Conservation (phyloP, 768 basidiomycete species). For the Suillus spraguei region DNA sequence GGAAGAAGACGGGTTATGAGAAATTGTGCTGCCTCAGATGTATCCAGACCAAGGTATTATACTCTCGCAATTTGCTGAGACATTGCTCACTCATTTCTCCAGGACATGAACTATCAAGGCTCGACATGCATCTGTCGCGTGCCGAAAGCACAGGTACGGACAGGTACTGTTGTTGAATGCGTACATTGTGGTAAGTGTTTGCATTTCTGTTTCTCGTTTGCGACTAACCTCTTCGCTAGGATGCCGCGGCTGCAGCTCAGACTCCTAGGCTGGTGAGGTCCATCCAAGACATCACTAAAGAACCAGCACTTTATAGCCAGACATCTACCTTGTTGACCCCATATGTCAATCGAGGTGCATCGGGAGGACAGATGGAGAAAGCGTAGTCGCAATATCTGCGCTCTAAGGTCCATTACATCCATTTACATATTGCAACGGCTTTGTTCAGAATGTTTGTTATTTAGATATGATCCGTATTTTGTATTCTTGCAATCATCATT, state of each 20-base stretch:
- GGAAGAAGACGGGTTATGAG: constrained; percentile 99
- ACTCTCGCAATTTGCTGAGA: constrained; percentile 12
- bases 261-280: constrained; percentile 50
- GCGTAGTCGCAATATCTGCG: constrained; percentile 23
- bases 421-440: not conserved
- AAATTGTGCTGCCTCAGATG: constrained; percentile 97
- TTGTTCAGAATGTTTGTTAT: constrained; percentile 9
- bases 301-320: no score
- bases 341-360: constrained; percentile 50
- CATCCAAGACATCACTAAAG: not conserved
- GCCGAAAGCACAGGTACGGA: constrained; percentile 89
- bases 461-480: not conserved
- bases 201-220: constrained; percentile 6
- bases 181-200: constrained; percentile 86
- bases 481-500: not conserved
- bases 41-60: constrained; percentile 83
- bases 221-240: constrained; percentile 45
- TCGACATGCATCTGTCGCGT: constrained; percentile 98
- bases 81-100: constrained; percentile 4
- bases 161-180: constrained; percentile 93
- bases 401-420: constrained; percentile 1
- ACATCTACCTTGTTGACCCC: not conserved
- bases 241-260: constrained; percentile 90
- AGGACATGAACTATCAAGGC: constrained; percentile 99
- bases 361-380: constrained; percentile 45